A percentile compares a stretch with the other conserved stretches of the same genome.
phyloP scores from a whole-genome alignment of 768 basidiomycete genomes.

The Lentinula aciculospora region DNA sequence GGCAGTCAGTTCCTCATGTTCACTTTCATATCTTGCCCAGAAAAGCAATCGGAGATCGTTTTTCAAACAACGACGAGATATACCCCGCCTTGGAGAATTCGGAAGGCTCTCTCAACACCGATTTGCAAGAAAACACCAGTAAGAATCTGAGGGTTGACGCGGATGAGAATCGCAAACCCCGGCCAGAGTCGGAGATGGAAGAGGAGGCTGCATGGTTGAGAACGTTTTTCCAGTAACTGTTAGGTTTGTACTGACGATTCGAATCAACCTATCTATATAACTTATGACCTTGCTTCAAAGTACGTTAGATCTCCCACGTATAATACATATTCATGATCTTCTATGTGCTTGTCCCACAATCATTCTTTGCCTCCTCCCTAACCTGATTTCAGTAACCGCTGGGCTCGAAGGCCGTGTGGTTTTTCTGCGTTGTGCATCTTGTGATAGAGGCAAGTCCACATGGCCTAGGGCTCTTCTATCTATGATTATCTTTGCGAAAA shows the following conservation, averaged over 20 bases:
- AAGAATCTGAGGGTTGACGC: conserved; percentile 55
- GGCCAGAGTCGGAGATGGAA: conserved; percentile 73
- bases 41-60: conserved; percentile 60
- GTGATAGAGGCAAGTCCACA: not conserved
- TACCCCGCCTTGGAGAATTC: conserved; percentile 73
- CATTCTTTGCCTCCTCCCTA: no score
- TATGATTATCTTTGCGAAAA: not conserved
- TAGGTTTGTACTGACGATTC: not conserved
- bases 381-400: no score
- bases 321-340: no score
- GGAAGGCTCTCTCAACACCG: conserved; percentile 43
- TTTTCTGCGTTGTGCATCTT: not conserved
- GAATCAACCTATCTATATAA: no score
- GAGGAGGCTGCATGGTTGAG: conserved; percentile 68
- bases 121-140: conserved; percentile 20
- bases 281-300: no score
- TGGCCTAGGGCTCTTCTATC: not conserved
- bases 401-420: no score
- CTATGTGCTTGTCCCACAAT: no score
- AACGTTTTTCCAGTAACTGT: conserved; percentile 40
- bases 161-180: conserved; percentile 60
- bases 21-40: conserved; percentile 94
- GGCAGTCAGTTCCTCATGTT: conserved; percentile 85
- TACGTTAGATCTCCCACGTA: no score
- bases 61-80: conserved; percentile 65